phyloP scores from a whole-genome alignment of 768 basidiomycete genomes.

The Termitomyces sp. region DNA sequence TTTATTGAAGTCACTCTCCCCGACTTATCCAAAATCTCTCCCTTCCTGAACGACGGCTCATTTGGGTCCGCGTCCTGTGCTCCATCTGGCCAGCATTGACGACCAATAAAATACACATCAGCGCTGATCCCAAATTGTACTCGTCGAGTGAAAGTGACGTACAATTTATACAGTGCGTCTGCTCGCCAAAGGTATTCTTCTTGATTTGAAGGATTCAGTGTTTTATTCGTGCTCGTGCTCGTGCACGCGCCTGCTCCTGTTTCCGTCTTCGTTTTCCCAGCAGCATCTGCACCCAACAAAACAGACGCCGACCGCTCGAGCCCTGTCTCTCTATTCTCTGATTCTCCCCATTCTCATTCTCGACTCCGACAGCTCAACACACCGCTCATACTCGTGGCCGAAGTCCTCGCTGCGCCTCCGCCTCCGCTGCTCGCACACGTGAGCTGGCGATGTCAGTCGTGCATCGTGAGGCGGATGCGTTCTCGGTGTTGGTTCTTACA shows the following conservation, averaged over 20 bases:
- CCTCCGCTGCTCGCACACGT: background rate
- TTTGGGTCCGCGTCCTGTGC: slow-evolving; percentile 66
- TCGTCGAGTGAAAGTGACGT: background rate
- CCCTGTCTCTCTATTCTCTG: background rate
- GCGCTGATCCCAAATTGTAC: too few species aligned
- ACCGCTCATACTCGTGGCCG: background rate
- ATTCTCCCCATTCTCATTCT: too few species aligned
- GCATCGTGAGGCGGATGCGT: background rate
- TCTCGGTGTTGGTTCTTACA: background rate
- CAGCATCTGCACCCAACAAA: background rate
- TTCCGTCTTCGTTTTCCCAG: background rate
- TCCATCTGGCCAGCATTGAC: too few species aligned
- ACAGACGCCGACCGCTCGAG: background rate
- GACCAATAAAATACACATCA: slow-evolving; percentile 19
- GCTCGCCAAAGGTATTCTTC: slow-evolving; percentile 2
- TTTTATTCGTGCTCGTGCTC: too few species aligned
- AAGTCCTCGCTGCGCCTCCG: background rate
- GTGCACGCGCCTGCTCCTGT: too few species aligned
- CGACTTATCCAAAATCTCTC: slow-evolving; percentile 73
- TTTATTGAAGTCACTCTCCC: too few species aligned
- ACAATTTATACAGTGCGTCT: slow-evolving; percentile 11
- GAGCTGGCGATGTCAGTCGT: too few species aligned
- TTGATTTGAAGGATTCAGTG: too few species aligned
- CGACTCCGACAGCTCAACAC: background rate
- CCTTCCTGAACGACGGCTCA: slow-evolving; percentile 82